Percentiles rank a stretch among this genome's conserved stretches.
Conservation (phyloP, 805 yeast genomes). For the Metschnikowia continentalis region DNA sequence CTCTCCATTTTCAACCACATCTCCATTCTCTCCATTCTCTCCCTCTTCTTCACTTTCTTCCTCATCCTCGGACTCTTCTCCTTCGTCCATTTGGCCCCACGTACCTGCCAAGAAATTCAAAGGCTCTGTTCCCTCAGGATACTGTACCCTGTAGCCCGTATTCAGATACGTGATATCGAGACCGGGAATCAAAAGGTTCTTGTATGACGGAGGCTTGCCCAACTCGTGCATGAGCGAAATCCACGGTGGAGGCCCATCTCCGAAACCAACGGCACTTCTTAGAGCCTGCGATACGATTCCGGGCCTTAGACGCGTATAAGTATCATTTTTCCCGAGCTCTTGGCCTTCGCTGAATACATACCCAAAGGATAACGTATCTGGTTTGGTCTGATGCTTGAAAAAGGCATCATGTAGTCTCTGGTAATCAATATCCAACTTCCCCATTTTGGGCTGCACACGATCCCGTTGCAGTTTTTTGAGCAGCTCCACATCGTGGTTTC, state of each 20-base stretch:
- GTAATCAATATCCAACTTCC: conserved; percentile 80
- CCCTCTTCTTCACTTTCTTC: conserved; percentile 3
- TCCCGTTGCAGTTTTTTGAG: conserved; percentile 75
- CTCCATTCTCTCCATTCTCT: neutral
- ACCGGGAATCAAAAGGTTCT: conserved; percentile 54
- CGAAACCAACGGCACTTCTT: conserved; percentile 65
- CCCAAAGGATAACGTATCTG: conserved; percentile 69
- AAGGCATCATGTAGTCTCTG: conserved; percentile 80
- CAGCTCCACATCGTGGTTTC: conserved; percentile 59
- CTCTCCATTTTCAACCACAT: neutral
- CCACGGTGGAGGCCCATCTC: conserved; percentile 64
- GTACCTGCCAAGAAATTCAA: conserved; percentile 12
- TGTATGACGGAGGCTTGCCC: conserved; percentile 86
- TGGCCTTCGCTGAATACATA: conserved; percentile 69
- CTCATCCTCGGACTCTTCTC: conserved; percentile 25
- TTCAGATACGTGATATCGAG: conserved; percentile 35
- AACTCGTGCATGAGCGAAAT: conserved; percentile 56
- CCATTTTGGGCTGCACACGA: conserved; percentile 85
- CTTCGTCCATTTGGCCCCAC: conserved; percentile 36
- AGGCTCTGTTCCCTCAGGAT: conserved; percentile 10
- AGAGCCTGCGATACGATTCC: conserved; percentile 63
- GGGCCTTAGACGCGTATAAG: conserved; percentile 47
- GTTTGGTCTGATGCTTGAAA: conserved; percentile 75
- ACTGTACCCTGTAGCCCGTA: conserved; percentile 26
- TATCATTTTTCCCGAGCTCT: conserved; percentile 31